These are phyloP conservation scores for Durusdinium trenchii DNA, from an alignment of 73 alveolate species.

Conservation along the genomic window DNA sequence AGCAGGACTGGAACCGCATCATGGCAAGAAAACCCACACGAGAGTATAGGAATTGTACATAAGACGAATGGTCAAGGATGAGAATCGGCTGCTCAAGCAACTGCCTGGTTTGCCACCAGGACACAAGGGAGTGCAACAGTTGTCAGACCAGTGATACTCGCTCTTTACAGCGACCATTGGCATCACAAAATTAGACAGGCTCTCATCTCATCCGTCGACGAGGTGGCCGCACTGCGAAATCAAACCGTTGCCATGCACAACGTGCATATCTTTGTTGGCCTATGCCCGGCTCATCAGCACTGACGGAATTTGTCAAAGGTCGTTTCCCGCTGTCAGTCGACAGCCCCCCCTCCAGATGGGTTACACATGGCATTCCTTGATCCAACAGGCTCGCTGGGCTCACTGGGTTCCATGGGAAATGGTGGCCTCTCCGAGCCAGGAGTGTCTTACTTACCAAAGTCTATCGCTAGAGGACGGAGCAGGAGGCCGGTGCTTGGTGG, in stretches of 20 bases:
- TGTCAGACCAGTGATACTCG: not conserved
- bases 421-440: too few species aligned
- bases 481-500: too few species aligned
- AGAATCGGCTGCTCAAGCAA: not conserved
- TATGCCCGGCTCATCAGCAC: not conserved
- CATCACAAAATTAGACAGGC: not conserved
- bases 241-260: too few species aligned
- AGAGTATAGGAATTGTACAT: too few species aligned
- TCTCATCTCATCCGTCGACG: not conserved
- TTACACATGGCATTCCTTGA: too few species aligned
- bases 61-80: not conserved
- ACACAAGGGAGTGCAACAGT: not conserved
- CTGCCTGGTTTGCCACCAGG: not conserved
- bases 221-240: not conserved
- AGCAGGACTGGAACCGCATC: not conserved
- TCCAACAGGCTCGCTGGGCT: too few species aligned
- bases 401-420: too few species aligned
- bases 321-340: not conserved
- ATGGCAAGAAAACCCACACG: not conserved
- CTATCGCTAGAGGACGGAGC: too few species aligned
- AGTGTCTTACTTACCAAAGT: too few species aligned
- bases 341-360: not conserved
- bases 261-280: too few species aligned
- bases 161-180: not conserved
- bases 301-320: not conserved